Evolutionary conservation across 805 yeast species (phyloP).

Genomic region (Kodamaea kaohsiungensis): DNA sequence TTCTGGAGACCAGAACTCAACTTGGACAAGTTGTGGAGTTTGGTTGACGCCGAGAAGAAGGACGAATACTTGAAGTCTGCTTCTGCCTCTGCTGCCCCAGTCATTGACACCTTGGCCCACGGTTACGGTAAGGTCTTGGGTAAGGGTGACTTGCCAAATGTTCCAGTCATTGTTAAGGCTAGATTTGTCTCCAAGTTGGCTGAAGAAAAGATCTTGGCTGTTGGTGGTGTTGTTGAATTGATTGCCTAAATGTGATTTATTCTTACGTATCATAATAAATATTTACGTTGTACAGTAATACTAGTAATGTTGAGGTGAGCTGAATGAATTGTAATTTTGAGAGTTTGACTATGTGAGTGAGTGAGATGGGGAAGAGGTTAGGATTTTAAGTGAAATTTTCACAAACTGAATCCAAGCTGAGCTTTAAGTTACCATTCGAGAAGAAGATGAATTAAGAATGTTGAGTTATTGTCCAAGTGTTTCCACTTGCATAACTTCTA

Average conservation of each 20-base stretch:
- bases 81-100: conserved; percentile 91
- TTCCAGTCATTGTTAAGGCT: conserved; percentile 98
- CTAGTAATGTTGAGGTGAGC: not conserved
- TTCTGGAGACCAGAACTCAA: conserved; percentile 98
- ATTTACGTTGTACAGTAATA: conserved; percentile 8
- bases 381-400: too few species aligned
- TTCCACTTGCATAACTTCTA: too few species aligned
- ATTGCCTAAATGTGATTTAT: conserved; percentile 68
- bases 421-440: too few species aligned
- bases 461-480: too few species aligned
- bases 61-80: conserved; percentile 88
- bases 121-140: conserved; percentile 99
- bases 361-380: too few species aligned
- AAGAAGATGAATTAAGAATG: too few species aligned
- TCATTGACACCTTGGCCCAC: conserved; percentile 97
- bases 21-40: conserved; percentile 98
- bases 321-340: too few species aligned
- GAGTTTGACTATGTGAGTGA: too few species aligned
- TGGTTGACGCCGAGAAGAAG: conserved; percentile 90
- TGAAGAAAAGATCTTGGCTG: conserved; percentile 99
- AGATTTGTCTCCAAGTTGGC: conserved; percentile 99
- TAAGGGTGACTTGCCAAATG: conserved; percentile 97
- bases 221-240: conserved; percentile 99
- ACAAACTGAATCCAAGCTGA: too few species aligned
- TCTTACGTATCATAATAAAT: conserved; percentile 10